These are phyloP conservation scores for Xylaria palmicola DNA, from an alignment of 495 filamentous ascomycete genomes.

Conservation along the genomic window DNA sequence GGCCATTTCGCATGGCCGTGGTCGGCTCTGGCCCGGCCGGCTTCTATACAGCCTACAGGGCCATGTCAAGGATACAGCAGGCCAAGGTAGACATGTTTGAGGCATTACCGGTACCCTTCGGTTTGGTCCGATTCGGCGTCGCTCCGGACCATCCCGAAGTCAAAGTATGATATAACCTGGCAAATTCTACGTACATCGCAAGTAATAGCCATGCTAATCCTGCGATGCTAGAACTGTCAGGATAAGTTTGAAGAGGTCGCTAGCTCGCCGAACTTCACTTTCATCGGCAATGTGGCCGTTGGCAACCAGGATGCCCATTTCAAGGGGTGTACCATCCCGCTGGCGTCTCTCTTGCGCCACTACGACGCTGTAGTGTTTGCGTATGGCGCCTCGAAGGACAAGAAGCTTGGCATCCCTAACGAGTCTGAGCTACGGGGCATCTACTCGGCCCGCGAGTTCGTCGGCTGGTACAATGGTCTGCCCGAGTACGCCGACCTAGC, in stretches of 20 bases:
- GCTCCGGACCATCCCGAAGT: constrained; percentile 98
- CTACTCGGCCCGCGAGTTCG: constrained; percentile 88
- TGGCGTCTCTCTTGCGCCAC: constrained; percentile 68
- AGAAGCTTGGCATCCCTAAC: constrained; percentile 74
- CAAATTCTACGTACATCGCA: no score
- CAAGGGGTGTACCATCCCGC: constrained; percentile 57
- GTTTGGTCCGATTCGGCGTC: constrained; percentile 88
- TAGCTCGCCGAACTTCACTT: constrained; percentile 75
- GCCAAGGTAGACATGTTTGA: constrained; percentile 95
- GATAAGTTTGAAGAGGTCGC: constrained; percentile 91
- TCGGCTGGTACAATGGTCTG: constrained; percentile 97
- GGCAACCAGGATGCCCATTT: constrained; percentile 53
- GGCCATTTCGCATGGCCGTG: constrained; percentile 75
- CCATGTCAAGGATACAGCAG: constrained; percentile 69
- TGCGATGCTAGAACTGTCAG: constrained; percentile 72
- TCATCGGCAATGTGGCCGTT: constrained; percentile 84
- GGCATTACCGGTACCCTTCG: constrained; percentile 86
- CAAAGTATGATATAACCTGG: constrained; percentile 64
- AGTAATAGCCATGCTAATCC: neutral
- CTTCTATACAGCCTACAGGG: constrained; percentile 87
- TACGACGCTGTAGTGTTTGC: constrained; percentile 93
- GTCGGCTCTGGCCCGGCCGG: constrained; percentile 95
- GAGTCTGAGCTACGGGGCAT: constrained; percentile 70
- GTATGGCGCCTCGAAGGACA: constrained; percentile 86
- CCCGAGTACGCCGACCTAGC: constrained; percentile 77